phyloP scores from a whole-genome alignment of 2,329 filamentous ascomycete species.

The Aureobasidium sp. region DNA sequence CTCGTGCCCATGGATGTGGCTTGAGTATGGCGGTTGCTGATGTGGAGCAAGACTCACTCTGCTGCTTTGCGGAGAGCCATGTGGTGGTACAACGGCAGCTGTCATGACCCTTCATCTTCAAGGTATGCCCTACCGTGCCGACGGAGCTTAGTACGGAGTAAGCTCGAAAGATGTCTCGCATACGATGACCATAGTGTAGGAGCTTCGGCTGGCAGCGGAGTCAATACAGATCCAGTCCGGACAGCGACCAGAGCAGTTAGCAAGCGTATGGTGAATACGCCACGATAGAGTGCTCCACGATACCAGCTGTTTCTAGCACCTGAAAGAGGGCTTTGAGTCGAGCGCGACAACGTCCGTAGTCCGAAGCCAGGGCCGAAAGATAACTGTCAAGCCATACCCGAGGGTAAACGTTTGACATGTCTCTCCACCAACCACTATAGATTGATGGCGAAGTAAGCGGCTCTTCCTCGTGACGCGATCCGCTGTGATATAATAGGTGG shows the following conservation, averaged over 20 bases:
- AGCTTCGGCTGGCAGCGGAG: not conserved
- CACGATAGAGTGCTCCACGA: not conserved
- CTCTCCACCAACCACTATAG: not conserved
- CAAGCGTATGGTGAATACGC: too few species aligned
- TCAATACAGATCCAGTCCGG: not conserved
- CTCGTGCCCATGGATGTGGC: not conserved
- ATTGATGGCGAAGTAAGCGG: not conserved
- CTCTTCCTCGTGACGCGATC: not conserved
- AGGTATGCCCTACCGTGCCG: not conserved
- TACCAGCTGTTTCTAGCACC: not conserved
- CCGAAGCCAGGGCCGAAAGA: not conserved
- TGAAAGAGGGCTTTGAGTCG: not conserved
- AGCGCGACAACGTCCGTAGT: not conserved
- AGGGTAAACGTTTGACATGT: not conserved
- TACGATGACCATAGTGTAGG: not conserved
- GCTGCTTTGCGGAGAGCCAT: not conserved
- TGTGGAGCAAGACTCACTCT: conserved; percentile 4
- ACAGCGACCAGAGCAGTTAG: not conserved
- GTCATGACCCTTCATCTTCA: not conserved
- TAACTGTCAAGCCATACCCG: not conserved
- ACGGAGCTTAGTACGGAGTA: not conserved
- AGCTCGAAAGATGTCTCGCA: not conserved
- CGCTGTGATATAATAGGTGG: not conserved
- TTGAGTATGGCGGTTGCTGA: not conserved
- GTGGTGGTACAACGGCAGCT: not conserved